These are phyloP conservation scores for Ophiocordyceps sinensis DNA, from an alignment of 2,329 filamentous ascomycete genomes.

Conservation along the genomic window DNA sequence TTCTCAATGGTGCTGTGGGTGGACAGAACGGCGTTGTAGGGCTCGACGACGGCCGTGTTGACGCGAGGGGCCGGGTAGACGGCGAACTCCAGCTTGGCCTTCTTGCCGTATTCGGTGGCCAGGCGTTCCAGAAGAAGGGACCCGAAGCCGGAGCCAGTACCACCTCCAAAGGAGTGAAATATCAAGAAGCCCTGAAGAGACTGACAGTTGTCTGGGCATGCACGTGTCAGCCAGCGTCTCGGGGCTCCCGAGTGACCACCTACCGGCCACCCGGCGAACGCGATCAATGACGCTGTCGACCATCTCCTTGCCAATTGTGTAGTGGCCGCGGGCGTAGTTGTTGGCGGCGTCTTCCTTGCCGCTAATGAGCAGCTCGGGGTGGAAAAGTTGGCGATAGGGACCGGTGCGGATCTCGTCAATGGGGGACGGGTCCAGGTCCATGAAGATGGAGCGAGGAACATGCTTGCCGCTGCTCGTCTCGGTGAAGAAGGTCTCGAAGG, in stretches of 20 bases:
- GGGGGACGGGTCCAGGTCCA: slow-evolving; percentile 58
- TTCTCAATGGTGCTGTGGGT: slow-evolving; percentile 66
- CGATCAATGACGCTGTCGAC: slow-evolving; percentile 56
- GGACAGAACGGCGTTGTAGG: slow-evolving; percentile 60
- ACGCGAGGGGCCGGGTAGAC: slow-evolving; percentile 58
- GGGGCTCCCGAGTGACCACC: slow-evolving; percentile 12
- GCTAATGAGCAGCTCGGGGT: slow-evolving; percentile 57
- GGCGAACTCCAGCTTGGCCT: slow-evolving; percentile 63
- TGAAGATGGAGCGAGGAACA: slow-evolving; percentile 57
- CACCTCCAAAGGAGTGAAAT: slow-evolving; percentile 62
- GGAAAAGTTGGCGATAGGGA: slow-evolving; percentile 53
- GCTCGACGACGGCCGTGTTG: slow-evolving; percentile 57
- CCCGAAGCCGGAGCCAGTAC: slow-evolving; percentile 59
- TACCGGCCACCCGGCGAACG: slow-evolving; percentile 55
- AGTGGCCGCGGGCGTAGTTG: slow-evolving; percentile 65
- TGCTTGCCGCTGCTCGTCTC: slow-evolving; percentile 60
- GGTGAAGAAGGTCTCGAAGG: slow-evolving; percentile 60
- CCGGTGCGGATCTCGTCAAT: slow-evolving; percentile 63
- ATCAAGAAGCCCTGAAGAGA: slow-evolving; percentile 60
- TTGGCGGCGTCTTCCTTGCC: slow-evolving; percentile 67
- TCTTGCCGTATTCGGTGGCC: slow-evolving; percentile 61
- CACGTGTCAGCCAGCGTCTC: not conserved
- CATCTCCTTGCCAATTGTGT: slow-evolving; percentile 66
- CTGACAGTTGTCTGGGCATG: slow-evolving; percentile 49
- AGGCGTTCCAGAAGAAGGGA: slow-evolving; percentile 59